Base-by-base conservation (phyloP, 129 eudicot species). In the Ambrosia trifida region DNA sequence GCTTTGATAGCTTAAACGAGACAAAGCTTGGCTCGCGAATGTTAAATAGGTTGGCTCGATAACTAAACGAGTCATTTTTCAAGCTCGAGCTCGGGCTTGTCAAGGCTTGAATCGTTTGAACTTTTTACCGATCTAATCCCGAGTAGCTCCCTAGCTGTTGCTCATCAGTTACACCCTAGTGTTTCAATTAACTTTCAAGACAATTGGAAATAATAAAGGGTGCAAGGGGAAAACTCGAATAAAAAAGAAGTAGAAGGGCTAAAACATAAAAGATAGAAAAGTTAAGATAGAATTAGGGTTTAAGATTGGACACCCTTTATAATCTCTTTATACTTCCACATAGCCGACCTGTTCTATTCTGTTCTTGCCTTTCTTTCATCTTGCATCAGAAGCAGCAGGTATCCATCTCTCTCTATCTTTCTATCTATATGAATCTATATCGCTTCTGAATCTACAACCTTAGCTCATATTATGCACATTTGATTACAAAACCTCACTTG, bases 271-370 rank as follows among this genome's bases (percentile, higher is more conserved):
- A 75, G 28, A 2, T 28, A 4, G 40, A 1, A 10, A 52, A 36
- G 12, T 64, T 51, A 2, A 40, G 17, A 52, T 51, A 52, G 14
- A 64, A 41, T 49, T 75, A 75, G 79, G 79, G 79, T 75, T 75
- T 75, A 40, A 50, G 57, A 24, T 51, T 11, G 6, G 14, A 47
- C 24, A 65, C 66, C 72, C 79, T 74, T 74, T 74, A 74, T 74
- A 74, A 74, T 52, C 72, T 74, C 79, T 62, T 62, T 63, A 73
- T 49, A 63, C 43, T 63, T 56, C 78, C 38, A 10, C 64, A n/a
- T 2, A 14, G 51, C 77, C 9, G 28, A 59, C 59, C 69, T 57
- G 67, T 38, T 60, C 69, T 57, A 56, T 38, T 60, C 50, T 7
- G 36, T 40, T 65, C 32, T 51, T 50, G 41, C 66, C 41, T 73